Percentiles rank a stretch among this genome's conserved stretches.
Conservation (phyloP, 2,329 filamentous ascomycete genomes). For the Aaosphaeria pasadenensis region DNA sequence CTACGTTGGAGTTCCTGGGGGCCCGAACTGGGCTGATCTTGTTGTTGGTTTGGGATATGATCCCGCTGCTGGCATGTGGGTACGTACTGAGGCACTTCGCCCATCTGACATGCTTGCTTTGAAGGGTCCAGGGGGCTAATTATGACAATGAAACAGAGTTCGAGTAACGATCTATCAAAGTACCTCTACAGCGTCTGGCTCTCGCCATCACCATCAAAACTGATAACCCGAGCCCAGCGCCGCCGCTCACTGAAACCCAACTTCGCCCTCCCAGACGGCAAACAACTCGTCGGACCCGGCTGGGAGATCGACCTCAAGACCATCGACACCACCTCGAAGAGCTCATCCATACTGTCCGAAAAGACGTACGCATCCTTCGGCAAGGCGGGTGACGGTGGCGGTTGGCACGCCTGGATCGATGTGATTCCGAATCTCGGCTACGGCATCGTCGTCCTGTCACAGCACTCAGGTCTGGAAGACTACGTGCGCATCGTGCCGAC, state of each 20-base stretch:
- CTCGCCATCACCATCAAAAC: conserved; percentile 7
- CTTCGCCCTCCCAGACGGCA: conserved; percentile 19
- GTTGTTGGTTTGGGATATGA: conserved; percentile 26
- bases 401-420: conserved; percentile 31
- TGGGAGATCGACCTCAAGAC: conserved; percentile 26
- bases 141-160: conserved; percentile 7
- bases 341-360: background rate
- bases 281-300: conserved; percentile 23
- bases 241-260: conserved; percentile 21
- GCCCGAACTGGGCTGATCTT: conserved; percentile 24
- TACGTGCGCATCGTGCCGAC: conserved; percentile 17
- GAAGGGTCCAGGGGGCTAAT: background rate
- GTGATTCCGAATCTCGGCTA: conserved; percentile 28
- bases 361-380: conserved; percentile 27
- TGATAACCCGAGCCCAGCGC: conserved; percentile 24
- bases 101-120: background rate
- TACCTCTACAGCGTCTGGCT: conserved; percentile 27
- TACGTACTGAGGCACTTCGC: background rate
- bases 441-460: conserved; percentile 21
- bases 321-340: conserved; percentile 7
- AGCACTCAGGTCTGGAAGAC: conserved; percentile 11
- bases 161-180: conserved; percentile 24
- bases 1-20: conserved; percentile 20
- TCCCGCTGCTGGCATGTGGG: conserved; percentile 29
- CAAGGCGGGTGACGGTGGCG: conserved; percentile 30